Conservation (phyloP, 2,329 filamentous ascomycete species). For the Botrytis elliptica region DNA sequence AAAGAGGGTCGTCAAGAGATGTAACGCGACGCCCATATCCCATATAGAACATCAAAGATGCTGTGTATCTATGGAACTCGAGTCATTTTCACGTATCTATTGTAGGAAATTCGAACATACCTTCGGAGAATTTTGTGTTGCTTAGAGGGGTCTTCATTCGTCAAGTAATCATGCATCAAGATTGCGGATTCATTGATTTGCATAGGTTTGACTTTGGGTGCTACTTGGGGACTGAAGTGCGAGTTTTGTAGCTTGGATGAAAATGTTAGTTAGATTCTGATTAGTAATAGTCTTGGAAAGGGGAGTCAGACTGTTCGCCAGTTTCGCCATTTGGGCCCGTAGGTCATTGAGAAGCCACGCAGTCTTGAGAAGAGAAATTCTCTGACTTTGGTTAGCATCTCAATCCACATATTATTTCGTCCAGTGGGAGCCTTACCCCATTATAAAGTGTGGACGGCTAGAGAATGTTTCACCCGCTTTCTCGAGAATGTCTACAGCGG, state of each 20-base stretch:
- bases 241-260: background rate
- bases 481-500: constrained; percentile 1
- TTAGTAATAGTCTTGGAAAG: background rate
- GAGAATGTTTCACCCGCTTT: background rate
- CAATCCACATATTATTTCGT: background rate
- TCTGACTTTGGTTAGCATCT: background rate
- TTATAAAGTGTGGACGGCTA: background rate
- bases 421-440: background rate
- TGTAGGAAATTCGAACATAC: background rate
- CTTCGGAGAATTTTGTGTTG: constrained; percentile 1
- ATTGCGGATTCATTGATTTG: background rate
- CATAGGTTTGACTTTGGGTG: background rate
- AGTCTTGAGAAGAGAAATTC: constrained; percentile 1
- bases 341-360: constrained; percentile 8
- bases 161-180: background rate
- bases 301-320: background rate
- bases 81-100: background rate
- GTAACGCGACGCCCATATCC: constrained; percentile 1
- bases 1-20: background rate
- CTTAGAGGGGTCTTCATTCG: background rate
- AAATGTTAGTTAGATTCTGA: background rate
- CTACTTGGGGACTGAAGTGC: background rate
- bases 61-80: background rate
- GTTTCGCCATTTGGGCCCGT: constrained; percentile 1
- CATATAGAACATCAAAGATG: constrained; percentile 5